Conservation (phyloP, 2,329 filamentous ascomycete species). For the Colletotrichum scovillei region DNA sequence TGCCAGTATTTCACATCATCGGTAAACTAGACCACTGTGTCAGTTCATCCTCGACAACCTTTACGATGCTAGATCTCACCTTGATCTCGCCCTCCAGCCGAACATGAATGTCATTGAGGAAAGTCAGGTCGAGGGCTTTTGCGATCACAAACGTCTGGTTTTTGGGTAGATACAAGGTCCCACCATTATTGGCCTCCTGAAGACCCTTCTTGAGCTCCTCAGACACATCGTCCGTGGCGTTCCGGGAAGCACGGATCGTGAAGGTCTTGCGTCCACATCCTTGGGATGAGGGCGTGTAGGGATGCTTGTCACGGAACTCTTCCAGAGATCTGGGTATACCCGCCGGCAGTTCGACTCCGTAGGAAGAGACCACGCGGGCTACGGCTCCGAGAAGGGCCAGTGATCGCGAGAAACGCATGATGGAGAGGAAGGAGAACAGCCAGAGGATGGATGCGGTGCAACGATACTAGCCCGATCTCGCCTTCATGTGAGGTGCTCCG, state of each 20-base stretch:
- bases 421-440: neutral
- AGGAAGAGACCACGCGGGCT: constrained; percentile 15
- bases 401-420: constrained; percentile 16
- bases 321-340: constrained; percentile 31
- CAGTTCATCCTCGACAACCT: neutral
- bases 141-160: constrained; percentile 68
- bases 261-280: constrained; percentile 31
- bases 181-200: constrained; percentile 68
- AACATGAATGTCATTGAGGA: constrained; percentile 67
- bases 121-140: constrained; percentile 68
- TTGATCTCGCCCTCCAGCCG: constrained; percentile 67
- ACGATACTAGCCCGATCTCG: constrained; percentile 4
- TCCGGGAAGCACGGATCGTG: constrained; percentile 49
- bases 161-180: constrained; percentile 65
- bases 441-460: constrained; percentile 18
- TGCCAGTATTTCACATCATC: constrained; percentile 57
- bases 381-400: constrained; percentile 13
- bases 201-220: constrained; percentile 66
- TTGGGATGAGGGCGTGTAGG: constrained; percentile 23
- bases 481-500: neutral
- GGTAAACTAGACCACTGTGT: constrained; percentile 46
- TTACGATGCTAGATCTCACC: neutral
- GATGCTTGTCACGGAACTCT: constrained; percentile 35
- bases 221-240: constrained; percentile 67
- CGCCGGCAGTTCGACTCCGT: constrained; percentile 31